Base-by-base conservation (phyloP, 257 asterid species). In the Rubia yunnanensis region DNA sequence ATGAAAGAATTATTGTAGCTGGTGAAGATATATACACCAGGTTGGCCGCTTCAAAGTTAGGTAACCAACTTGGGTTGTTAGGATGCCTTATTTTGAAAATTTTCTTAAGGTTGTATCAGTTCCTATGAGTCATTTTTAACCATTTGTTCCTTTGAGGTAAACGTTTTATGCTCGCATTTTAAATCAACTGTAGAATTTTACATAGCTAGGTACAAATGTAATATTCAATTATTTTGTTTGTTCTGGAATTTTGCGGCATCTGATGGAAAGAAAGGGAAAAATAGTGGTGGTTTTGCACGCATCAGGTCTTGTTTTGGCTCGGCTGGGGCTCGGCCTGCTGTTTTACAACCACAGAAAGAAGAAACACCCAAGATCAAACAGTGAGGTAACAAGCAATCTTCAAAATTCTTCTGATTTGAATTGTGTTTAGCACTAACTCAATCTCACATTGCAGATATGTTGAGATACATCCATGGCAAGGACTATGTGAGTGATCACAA, bases 1-100 rank as follows among this genome's bases (percentile, higher is more conserved):
- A 64, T 74, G 62, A 67, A 36, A 60, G 73, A 65, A 9, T 1
- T 57, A 0, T 32, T 17, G 48, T 18, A 2, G 64, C 32, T 61
- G 78, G 73, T 8, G 65, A 44, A 53, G 78, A 73, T 56, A 64
- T 77, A 18, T 67, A 66, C 65, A 70, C 73, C 34, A 74, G 79
- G 28, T 17, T 77, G 70, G 70, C 76, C 24, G 38, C 70, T 60
- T 66, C 82, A 0, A 74, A 70, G 20, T 46, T 7, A 63, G 74
- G 69, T 68, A 67, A 48, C 41, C 17, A 49, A 32, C 14, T 60
- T 28, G 13, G 36, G 30, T 58, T 4, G 39, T 18, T 18, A 15
- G 17, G 22, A 18, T 58, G 63, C 26, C 44, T 58, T 7, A 31
- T 13, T 14, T n/a, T 50, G 26, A 20, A 50, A 23, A 18, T 50